A percentile compares a stretch with the other conserved stretches of the same genome.
These are phyloP conservation scores for Cladosporium velox DNA, from an alignment of 2,329 filamentous ascomycete species.

Conservation along the genomic window DNA sequence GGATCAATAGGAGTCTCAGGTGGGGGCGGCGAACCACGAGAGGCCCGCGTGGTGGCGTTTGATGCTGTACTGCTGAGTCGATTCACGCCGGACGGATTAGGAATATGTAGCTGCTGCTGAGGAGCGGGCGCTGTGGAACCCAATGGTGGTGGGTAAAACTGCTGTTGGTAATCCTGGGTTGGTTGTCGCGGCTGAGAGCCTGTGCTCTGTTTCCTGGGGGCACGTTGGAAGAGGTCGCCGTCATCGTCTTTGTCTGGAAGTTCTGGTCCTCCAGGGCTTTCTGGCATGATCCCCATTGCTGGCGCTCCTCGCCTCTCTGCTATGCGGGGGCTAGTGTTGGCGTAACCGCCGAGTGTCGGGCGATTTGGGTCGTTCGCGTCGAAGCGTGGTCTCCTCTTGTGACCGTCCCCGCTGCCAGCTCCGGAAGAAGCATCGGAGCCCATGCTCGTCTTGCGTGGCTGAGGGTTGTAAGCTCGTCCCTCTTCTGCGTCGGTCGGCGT, in stretches of 20 bases:
- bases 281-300: constrained; percentile 74
- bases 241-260: constrained; percentile 74
- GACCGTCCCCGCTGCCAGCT: constrained; percentile 27
- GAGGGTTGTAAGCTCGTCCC: constrained; percentile 23
- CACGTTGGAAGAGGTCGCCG: constrained; percentile 69
- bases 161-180: constrained; percentile 46
- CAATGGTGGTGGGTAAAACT: constrained; percentile 62
- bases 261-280: constrained; percentile 72
- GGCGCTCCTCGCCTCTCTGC: constrained; percentile 81
- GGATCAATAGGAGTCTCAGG: constrained; percentile 81
- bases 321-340: constrained; percentile 52
- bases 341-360: constrained; percentile 51
- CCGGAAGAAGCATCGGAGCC: constrained; percentile 32
- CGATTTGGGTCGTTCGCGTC: constrained; percentile 52
- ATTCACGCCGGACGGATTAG: constrained; percentile 58
- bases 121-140: constrained; percentile 28
- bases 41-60: constrained; percentile 87
- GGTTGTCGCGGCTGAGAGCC: constrained; percentile 12
- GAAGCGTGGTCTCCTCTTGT: constrained; percentile 44
- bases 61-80: constrained; percentile 80
- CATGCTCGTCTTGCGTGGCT: constrained; percentile 35
- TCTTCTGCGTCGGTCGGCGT: constrained; percentile 35
- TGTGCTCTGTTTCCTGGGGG: constrained; percentile 43
- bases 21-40: constrained; percentile 88
- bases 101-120: constrained; percentile 49